Percentiles rank a stretch among this genome's conserved stretches.
Evolutionary conservation across 1,284 basidiomycete species (phyloP).

Genomic region (Ustilago sp.): DNA sequence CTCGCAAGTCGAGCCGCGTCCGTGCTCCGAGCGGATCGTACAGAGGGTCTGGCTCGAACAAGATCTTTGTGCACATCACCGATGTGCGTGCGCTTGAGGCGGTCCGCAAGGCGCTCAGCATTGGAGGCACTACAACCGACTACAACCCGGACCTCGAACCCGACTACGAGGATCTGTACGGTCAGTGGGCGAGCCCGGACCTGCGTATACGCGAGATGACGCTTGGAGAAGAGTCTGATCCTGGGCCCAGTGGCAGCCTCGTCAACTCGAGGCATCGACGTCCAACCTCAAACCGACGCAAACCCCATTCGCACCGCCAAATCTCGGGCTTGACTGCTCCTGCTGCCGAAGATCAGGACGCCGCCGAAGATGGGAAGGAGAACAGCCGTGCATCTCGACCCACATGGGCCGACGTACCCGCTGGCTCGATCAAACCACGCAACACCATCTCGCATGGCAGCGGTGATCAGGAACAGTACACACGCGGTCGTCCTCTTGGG

Average conservation of each 20-base stretch:
- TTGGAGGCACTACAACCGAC: conserved; percentile 59
- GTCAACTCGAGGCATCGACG: conserved; percentile 19
- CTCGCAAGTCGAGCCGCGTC: conserved; percentile 37
- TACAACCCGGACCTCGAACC: conserved; percentile 42
- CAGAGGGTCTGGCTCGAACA: conserved; percentile 30
- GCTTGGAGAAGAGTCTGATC: conserved; percentile 22
- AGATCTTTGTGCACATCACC: conserved; percentile 58
- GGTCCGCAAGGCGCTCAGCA: conserved; percentile 58
- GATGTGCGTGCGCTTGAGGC: conserved; percentile 58
- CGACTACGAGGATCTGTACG: conserved; percentile 31
- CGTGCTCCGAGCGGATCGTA: conserved; percentile 34
- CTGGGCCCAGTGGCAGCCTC: background rate
- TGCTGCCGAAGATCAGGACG: conserved; percentile 11
- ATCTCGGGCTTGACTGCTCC: conserved; percentile 22
- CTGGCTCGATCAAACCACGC: conserved; percentile 21
- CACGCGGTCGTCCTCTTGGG: conserved; percentile 40
- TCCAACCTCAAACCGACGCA: conserved; percentile 18
- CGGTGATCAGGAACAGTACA: conserved; percentile 46
- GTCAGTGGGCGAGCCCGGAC: conserved; percentile 35
- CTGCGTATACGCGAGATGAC: conserved; percentile 20
- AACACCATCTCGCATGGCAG: conserved; percentile 44
- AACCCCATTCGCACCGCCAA: conserved; percentile 22
- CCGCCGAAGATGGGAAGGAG: background rate
- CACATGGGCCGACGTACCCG: conserved; percentile 35
- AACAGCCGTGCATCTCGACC: conserved; percentile 10